Evolutionary conservation across 75 land plant species (phyloP).

Genomic region (Pseudotsuga menziesii): DNA sequence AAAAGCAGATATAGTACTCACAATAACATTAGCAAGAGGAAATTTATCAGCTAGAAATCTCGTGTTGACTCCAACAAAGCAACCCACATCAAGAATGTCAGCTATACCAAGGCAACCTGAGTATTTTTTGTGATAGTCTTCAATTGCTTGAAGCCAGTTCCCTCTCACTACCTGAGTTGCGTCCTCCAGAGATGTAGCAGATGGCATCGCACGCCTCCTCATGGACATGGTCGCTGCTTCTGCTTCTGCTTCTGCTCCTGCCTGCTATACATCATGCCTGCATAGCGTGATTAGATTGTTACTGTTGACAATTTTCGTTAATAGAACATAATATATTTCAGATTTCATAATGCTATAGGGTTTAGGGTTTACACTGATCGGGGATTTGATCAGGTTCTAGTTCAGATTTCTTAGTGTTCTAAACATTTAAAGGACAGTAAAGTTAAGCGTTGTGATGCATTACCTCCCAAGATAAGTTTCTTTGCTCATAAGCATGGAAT

Average conservation of each 20-base stretch:
- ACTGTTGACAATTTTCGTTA: background rate
- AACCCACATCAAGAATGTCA: conserved; percentile 79
- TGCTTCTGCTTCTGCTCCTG: conserved; percentile 95
- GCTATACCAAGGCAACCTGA: conserved; percentile 44
- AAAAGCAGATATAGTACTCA: conserved; percentile 23
- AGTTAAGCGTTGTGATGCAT: background rate
- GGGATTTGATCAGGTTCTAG: background rate
- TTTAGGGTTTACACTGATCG: background rate
- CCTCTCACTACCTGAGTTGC: conserved; percentile 63
- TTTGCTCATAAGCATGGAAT: conserved; percentile 86
- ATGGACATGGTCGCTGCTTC: conserved; percentile 88
- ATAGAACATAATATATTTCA: too few species aligned
- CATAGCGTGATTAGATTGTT: conserved; percentile 5
- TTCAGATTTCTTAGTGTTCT: background rate
- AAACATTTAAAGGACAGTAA: background rate
- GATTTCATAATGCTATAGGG: background rate
- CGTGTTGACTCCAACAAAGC: conserved; percentile 85
- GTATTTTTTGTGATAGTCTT: conserved; percentile 53
- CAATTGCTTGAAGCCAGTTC: conserved; percentile 68
- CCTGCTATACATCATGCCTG: conserved; percentile 32
- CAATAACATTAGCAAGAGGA: conserved; percentile 67
- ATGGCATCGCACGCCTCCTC: conserved; percentile 67
- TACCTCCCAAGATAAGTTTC: conserved; percentile 97
- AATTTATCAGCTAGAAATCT: conserved; percentile 64
- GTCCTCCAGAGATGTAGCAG: conserved; percentile 62